phyloP scores from a whole-genome alignment of 2,329 filamentous ascomycete genomes.

The Cladosporium sp. region DNA sequence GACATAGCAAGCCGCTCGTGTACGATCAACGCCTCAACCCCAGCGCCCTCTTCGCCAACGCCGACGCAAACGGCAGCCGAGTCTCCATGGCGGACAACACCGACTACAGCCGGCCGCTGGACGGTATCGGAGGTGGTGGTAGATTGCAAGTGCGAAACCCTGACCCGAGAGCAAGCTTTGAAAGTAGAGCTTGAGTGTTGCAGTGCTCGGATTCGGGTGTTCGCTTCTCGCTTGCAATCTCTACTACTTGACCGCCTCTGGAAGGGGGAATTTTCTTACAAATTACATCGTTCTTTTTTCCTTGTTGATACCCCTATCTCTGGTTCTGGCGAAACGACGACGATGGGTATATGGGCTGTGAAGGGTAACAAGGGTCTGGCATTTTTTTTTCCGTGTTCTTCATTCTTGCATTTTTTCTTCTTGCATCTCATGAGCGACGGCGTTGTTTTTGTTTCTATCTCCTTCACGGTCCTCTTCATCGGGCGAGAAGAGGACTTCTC shows the following conservation, averaged over 20 bases:
- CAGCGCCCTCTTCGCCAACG: conserved; percentile 40
- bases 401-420: background rate
- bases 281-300: background rate
- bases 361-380: no score
- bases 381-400: background rate
- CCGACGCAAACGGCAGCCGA: conserved; percentile 41
- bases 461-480: background rate
- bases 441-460: background rate
- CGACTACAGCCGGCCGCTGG: conserved; percentile 42
- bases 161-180: conserved; percentile 29
- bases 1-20: conserved; percentile 41
- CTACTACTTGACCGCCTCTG: background rate
- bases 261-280: background rate
- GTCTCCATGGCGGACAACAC: conserved; percentile 44
- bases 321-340: background rate
- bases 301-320: no score
- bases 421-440: background rate
- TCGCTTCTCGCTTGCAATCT: no score
- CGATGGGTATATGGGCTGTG: background rate
- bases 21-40: conserved; percentile 48
- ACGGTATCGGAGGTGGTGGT: conserved; percentile 25
- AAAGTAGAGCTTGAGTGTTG: conserved; percentile 9
- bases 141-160: conserved; percentile 38
- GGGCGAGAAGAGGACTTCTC: background rate
- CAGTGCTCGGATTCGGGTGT: no score